These are phyloP conservation scores for Polytolypa hystricis DNA, from an alignment of 2,329 filamentous ascomycete genomes.

Conservation along the genomic window DNA sequence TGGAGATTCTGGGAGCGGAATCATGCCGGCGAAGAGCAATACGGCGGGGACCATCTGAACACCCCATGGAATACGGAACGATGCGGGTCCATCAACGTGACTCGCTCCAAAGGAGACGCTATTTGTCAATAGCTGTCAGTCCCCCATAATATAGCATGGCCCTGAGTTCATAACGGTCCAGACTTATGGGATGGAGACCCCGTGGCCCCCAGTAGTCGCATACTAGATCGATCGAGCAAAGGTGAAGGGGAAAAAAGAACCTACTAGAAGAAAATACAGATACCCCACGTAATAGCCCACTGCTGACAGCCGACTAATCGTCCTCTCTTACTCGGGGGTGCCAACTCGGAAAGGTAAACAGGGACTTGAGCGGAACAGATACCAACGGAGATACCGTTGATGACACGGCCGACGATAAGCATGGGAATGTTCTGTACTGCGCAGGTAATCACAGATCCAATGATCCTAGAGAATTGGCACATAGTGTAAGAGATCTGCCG, in stretches of 20 bases:
- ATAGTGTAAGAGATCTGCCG: not conserved
- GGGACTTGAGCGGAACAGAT: constrained; percentile 32
- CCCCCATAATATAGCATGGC: too few species aligned
- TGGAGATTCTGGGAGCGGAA: constrained; percentile 45
- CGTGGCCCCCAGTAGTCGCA: too few species aligned
- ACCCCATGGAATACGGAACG: constrained; percentile 56
- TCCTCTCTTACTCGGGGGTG: constrained; percentile 33
- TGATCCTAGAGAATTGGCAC: constrained; percentile 37
- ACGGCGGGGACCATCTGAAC: constrained; percentile 52
- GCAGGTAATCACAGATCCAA: constrained; percentile 50
- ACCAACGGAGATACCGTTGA: constrained; percentile 34
- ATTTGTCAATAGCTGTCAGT: constrained; percentile 1
- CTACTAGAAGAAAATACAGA: constrained; percentile 51
- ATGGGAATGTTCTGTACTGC: constrained; percentile 56
- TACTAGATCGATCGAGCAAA: too few species aligned
- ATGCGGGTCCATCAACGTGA: constrained; percentile 42
- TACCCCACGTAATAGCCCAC: constrained; percentile 34
- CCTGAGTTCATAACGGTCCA: too few species aligned
- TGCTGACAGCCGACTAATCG: constrained; percentile 33
- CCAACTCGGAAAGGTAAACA: constrained; percentile 29
- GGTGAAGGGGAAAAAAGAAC: constrained; percentile 6
- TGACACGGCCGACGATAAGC: constrained; percentile 30
- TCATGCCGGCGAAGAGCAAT: constrained; percentile 46
- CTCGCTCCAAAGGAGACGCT: constrained; percentile 50
- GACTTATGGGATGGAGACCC: too few species aligned